Percentiles rank a stretch among this genome's conserved stretches.
These are phyloP conservation scores for Astrothelium subdiscretum DNA, from an alignment of 495 filamentous ascomycete genomes.

Conservation along the genomic window DNA sequence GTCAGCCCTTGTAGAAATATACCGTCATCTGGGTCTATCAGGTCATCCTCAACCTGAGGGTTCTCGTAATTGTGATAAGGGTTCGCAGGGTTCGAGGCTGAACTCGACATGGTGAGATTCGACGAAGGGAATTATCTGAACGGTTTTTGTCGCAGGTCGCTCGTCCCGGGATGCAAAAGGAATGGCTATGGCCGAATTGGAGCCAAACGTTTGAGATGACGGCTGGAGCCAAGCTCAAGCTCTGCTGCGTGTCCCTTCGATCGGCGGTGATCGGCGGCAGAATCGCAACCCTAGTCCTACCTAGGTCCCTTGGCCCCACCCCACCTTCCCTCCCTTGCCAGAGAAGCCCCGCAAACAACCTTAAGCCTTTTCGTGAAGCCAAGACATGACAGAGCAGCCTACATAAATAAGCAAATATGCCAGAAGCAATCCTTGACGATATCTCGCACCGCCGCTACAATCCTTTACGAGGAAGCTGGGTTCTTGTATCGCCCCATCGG, in stretches of 20 bases:
- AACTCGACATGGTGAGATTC: neutral
- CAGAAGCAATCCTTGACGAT: slow-evolving; percentile 73
- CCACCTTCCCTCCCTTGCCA: neutral
- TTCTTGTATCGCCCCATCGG: slow-evolving; percentile 89
- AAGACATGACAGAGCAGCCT: neutral
- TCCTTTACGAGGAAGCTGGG: slow-evolving; percentile 74
- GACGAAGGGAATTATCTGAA: neutral
- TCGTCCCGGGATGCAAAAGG: neutral
- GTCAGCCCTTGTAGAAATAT: slow-evolving; percentile 1
- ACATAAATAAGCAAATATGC: slow-evolving; percentile 30
- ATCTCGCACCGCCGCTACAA: slow-evolving; percentile 96
- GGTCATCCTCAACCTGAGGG: slow-evolving; percentile 69
- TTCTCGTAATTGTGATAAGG: slow-evolving; percentile 51
- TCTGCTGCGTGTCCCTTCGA: neutral
- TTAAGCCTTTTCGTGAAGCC: neutral
- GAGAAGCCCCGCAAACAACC: neutral
- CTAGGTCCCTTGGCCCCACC: neutral
- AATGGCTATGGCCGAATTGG: neutral
- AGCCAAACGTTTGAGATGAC: too few species aligned
- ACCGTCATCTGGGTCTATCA: slow-evolving; percentile 97
- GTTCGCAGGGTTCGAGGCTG: slow-evolving; percentile 18
- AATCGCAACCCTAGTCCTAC: neutral
- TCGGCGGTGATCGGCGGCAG: neutral
- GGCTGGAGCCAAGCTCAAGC: slow-evolving; percentile 3
- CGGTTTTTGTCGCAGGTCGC: neutral